These are phyloP conservation scores for Pseudocercospora crystallina DNA, from an alignment of 2,329 filamentous ascomycete genomes.

Conservation along the genomic window DNA sequence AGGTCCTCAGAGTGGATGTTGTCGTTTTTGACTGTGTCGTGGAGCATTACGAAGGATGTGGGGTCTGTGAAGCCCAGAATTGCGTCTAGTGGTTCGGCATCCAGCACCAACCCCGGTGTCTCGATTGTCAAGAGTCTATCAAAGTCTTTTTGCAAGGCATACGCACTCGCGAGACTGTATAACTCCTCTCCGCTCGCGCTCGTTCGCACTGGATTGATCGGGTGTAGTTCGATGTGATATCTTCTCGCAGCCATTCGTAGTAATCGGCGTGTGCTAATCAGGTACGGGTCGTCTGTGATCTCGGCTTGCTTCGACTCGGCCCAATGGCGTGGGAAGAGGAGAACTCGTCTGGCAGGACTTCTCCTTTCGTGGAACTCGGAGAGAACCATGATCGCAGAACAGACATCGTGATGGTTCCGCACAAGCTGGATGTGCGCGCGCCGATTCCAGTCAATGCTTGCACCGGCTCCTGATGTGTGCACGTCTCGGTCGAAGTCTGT, in stretches of 20 bases:
- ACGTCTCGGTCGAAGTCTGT: conserved; percentile 29
- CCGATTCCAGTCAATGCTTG: conserved; percentile 43
- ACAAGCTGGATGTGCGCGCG: conserved; percentile 51
- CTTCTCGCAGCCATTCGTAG: conserved; percentile 47
- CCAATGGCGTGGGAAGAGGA: conserved; percentile 47
- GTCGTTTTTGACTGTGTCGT: conserved; percentile 27
- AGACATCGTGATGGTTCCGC: conserved; percentile 47
- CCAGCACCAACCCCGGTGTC: conserved; percentile 46
- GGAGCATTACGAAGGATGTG: conserved; percentile 32
- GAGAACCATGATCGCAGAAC: conserved; percentile 51
- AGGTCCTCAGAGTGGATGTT: conserved; percentile 36
- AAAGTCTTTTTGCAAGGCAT: conserved; percentile 43
- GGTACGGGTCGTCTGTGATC: conserved; percentile 41
- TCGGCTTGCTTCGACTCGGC: conserved; percentile 33
- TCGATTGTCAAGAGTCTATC: conserved; percentile 48
- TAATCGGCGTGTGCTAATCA: conserved; percentile 46
- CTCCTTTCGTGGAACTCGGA: conserved; percentile 46
- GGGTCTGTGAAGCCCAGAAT: conserved; percentile 34
- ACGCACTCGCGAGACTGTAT: conserved; percentile 49
- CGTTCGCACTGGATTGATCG: conserved; percentile 41
- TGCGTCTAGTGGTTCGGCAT: conserved; percentile 47
- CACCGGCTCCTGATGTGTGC: conserved; percentile 20
- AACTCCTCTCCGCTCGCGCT: conserved; percentile 19
- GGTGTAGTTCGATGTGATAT: conserved; percentile 46
- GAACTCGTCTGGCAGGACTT: conserved; percentile 46